These are phyloP conservation scores for Rubia tinctorum DNA, from an alignment of 305 asterid genomes.

Conservation along the genomic window DNA sequence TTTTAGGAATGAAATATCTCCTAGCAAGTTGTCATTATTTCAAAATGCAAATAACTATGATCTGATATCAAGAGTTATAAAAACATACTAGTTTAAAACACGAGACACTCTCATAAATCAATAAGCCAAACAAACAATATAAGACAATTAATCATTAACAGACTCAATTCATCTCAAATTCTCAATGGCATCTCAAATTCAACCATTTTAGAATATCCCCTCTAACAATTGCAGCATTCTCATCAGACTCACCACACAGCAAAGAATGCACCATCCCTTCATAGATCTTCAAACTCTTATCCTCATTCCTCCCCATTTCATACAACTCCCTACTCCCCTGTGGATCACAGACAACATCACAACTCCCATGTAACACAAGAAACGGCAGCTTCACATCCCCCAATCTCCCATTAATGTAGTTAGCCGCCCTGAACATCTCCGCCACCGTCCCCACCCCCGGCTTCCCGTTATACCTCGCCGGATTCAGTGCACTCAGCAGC, in stretches of 20 bases:
- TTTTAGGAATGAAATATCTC: too few species aligned
- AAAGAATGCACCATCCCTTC: slow-evolving; percentile 91
- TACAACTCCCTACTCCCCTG: slow-evolving; percentile 76
- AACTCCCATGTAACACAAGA: slow-evolving; percentile 71
- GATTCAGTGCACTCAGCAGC: slow-evolving; percentile 53
- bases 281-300: slow-evolving; percentile 68
- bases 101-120: too few species aligned
- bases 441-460: slow-evolving; percentile 82
- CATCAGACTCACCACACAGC: slow-evolving; percentile 88
- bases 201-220: slow-evolving; percentile 66
- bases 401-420: slow-evolving; percentile 47
- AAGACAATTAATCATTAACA: too few species aligned
- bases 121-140: too few species aligned
- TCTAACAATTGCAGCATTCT: slow-evolving; percentile 66
- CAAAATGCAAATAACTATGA: too few species aligned
- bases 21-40: too few species aligned
- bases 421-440: slow-evolving; percentile 72
- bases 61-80: too few species aligned
- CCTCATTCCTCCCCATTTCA: slow-evolving; percentile 56
- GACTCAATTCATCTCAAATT: too few species aligned
- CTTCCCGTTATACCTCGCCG: slow-evolving; percentile 70
- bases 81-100: too few species aligned
- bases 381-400: slow-evolving; percentile 66
- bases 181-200: slow-evolving; percentile 40
- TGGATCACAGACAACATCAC: slow-evolving; percentile 83